Conservation (phyloP, 2,329 filamentous ascomycete genomes). For the Colletotrichum cordylinicola region DNA sequence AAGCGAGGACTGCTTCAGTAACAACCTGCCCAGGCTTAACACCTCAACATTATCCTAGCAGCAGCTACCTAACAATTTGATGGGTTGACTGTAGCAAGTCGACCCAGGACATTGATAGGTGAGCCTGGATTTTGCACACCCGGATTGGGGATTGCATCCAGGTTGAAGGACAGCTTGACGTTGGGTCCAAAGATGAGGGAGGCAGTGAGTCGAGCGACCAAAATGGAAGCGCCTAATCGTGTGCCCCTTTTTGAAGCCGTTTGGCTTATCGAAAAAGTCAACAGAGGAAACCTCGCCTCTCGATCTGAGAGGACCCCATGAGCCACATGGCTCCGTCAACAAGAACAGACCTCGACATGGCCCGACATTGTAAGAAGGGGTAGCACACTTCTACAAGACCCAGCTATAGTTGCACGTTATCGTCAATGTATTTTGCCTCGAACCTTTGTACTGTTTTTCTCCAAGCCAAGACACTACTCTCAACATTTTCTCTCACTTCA, state of each 20-base stretch:
- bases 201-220: neutral
- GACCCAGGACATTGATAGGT: neutral
- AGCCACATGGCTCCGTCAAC: too few species aligned
- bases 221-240: neutral
- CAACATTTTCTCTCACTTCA: slow-evolving; percentile 23
- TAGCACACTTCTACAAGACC: too few species aligned
- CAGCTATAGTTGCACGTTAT: too few species aligned
- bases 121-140: neutral
- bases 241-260: neutral
- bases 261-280: neutral
- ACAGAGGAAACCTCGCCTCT: neutral
- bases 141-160: neutral
- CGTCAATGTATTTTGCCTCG: neutral
- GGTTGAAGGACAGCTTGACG: neutral
- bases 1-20: too few species aligned
- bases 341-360: too few species aligned
- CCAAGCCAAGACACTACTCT: neutral
- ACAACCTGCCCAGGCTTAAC: neutral
- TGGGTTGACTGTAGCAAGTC: neutral
- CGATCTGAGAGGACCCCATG: too few species aligned
- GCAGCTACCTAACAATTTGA: neutral
- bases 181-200: neutral
- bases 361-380: too few species aligned
- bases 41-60: neutral
- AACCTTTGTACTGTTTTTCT: neutral